Conservation (phyloP, 495 filamentous ascomycete species). For the Cercophora newfieldiana region DNA sequence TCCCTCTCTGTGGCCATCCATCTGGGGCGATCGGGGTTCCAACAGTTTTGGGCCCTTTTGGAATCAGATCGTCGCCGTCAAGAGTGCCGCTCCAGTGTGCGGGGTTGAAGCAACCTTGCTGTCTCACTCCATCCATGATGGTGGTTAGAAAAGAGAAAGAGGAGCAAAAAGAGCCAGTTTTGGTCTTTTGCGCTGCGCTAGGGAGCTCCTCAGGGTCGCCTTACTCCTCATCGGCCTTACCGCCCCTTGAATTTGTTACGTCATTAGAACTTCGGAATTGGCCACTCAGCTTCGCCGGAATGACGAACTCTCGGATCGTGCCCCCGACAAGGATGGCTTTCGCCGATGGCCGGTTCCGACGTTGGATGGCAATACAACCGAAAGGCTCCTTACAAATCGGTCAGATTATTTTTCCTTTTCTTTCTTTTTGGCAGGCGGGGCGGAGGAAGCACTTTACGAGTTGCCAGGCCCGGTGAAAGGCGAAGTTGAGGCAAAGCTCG, state of each 20-base stretch:
- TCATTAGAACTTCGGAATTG: constrained; percentile 11
- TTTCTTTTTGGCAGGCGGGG: too few relatives aligned
- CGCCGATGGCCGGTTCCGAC: constrained; percentile 7
- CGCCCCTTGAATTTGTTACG: constrained; percentile 4
- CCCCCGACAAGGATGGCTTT: not conserved
- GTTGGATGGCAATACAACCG: not conserved
- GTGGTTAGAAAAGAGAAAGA: too few relatives aligned
- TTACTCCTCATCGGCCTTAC: not conserved
- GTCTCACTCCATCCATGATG: too few relatives aligned
- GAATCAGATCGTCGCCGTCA: too few relatives aligned
- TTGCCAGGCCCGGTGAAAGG: too few relatives aligned
- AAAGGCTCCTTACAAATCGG: not conserved
- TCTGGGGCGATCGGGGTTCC: not conserved
- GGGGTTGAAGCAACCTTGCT: too few relatives aligned
- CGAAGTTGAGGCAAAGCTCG: not conserved
- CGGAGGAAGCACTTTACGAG: too few relatives aligned
- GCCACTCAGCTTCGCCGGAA: constrained; percentile 5
- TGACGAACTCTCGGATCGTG: not conserved
- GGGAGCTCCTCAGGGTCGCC: not conserved
- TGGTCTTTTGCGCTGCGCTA: too few relatives aligned
- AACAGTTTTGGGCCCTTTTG: too few relatives aligned
- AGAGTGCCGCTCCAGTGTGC: too few relatives aligned
- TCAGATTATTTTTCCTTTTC: too few relatives aligned
- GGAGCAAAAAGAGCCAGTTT: not conserved
- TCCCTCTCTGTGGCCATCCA: not conserved